phyloP scores from a whole-genome alignment of 805 yeast species.

The Saccharomyces paradoxus region DNA sequence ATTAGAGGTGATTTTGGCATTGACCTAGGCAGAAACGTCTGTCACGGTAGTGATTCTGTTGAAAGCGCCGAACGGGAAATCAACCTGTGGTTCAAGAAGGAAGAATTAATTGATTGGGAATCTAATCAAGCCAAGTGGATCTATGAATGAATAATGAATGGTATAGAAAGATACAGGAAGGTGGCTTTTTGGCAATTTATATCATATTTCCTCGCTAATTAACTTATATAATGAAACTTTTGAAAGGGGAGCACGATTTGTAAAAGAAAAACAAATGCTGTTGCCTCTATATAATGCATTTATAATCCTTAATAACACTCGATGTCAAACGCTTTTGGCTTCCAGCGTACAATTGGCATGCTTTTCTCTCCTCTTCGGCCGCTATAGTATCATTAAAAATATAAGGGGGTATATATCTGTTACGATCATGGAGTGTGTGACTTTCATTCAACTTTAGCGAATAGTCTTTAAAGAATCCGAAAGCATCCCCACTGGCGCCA shows the following conservation, averaged over 20 bases:
- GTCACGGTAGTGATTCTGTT: constrained; percentile 99
- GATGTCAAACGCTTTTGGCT: too few relatives aligned
- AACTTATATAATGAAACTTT: neutral
- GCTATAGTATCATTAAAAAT: neutral
- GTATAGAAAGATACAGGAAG: neutral
- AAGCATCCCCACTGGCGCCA: neutral
- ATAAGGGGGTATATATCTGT: too few relatives aligned
- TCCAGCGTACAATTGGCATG: too few relatives aligned
- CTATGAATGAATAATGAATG: constrained; percentile 60
- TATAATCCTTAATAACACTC: too few relatives aligned
- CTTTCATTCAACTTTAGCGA: too few relatives aligned
- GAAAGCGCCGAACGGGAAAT: constrained; percentile 96
- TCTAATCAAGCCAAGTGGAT: constrained; percentile 80
- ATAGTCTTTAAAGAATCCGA: neutral
- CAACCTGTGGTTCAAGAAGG: constrained; percentile 93
- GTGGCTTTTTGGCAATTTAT: neutral
- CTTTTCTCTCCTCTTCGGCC: too few relatives aligned
- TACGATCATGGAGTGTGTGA: neutral
- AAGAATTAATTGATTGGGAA: constrained; percentile 89
- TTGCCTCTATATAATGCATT: too few relatives aligned
- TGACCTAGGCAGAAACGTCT: constrained; percentile 98
- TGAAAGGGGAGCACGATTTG: too few relatives aligned
- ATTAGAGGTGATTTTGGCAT: constrained; percentile 98
- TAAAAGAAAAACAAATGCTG: too few relatives aligned
- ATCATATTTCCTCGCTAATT: neutral